Percentiles rank a stretch among this genome's conserved stretches.
phyloP scores from a whole-genome alignment of 345 rosid species.

The Nasturtium officinale region DNA sequence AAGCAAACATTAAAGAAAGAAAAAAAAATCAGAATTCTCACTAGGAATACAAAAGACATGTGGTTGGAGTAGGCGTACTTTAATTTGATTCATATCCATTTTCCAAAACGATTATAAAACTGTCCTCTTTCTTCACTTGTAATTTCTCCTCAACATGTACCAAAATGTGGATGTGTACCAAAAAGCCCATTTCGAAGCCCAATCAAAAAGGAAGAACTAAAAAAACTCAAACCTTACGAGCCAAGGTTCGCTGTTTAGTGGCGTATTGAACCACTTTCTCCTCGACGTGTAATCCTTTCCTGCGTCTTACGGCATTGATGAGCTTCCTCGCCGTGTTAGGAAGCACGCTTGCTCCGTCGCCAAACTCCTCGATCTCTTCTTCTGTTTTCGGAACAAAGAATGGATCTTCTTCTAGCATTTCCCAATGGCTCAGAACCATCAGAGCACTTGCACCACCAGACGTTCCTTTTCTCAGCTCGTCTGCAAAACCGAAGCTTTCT shows the following conservation, averaged over 20 bases:
- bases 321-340: conserved; percentile 86
- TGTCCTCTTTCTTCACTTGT: background rate
- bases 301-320: conserved; percentile 68
- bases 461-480: conserved; percentile 81
- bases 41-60: background rate
- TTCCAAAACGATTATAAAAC: background rate
- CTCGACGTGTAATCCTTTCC: conserved; percentile 84
- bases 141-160: background rate
- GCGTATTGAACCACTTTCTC: conserved; percentile 89
- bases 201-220: background rate
- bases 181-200: conserved; percentile 28
- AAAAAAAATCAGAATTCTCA: background rate
- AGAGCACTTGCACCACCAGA: conserved; percentile 89
- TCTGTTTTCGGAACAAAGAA: conserved; percentile 87
- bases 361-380: conserved; percentile 88
- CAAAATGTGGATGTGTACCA: background rate
- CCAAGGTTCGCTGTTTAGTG: conserved; percentile 80
- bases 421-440: conserved; percentile 92
- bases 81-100: background rate
- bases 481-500: conserved; percentile 88
- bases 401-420: conserved; percentile 82
- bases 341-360: conserved; percentile 86
- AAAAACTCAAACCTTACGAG: conserved; percentile 57
- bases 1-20: too few relatives aligned
- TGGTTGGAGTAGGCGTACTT: background rate